Conservation (phyloP, 495 filamentous ascomycete genomes). For the Aspergillus indologenus region DNA sequence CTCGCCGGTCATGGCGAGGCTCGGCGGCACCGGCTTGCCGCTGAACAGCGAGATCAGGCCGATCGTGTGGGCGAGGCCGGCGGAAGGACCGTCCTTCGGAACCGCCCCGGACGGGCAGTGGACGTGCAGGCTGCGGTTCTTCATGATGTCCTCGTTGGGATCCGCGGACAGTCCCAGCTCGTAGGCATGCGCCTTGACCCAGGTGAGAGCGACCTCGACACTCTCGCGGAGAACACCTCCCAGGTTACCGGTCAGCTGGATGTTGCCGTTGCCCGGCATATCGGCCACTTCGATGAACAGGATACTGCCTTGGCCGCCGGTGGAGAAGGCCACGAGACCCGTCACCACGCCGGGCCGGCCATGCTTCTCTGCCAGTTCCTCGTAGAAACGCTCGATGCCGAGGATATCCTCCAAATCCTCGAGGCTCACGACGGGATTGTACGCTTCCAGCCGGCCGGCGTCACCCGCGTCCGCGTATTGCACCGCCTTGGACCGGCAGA, state of each 20-base stretch:
- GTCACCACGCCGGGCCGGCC: slow-evolving; percentile 92
- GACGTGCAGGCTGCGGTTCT: slow-evolving; percentile 88
- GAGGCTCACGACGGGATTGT: slow-evolving; percentile 69
- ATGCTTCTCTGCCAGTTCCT: slow-evolving; percentile 89
- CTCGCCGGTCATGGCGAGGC: slow-evolving; percentile 97
- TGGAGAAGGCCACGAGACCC: slow-evolving; percentile 93
- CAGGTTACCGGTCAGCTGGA: slow-evolving; percentile 98
- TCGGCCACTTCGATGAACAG: slow-evolving; percentile 97
- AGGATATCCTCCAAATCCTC: slow-evolving; percentile 86
- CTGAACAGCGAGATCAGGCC: slow-evolving; percentile 90
- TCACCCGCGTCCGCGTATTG: slow-evolving; percentile 90
- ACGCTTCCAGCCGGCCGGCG: slow-evolving; percentile 60
- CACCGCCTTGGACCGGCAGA: slow-evolving; percentile 93
- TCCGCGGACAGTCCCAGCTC: slow-evolving; percentile 80
- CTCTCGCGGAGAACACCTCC: slow-evolving; percentile 96
- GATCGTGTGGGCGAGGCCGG: slow-evolving; percentile 90
- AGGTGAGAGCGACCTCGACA: slow-evolving; percentile 91
- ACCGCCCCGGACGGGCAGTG: slow-evolving; percentile 95
- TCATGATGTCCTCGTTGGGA: slow-evolving; percentile 91
- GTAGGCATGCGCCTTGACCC: slow-evolving; percentile 96
- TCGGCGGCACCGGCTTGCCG: slow-evolving; percentile 83
- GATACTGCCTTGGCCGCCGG: slow-evolving; percentile 91
- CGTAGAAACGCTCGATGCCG: slow-evolving; percentile 90
- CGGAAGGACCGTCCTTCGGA: slow-evolving; percentile 87
- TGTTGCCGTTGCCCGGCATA: slow-evolving; percentile 89